These are phyloP conservation scores for Saccharomyces uvarum DNA, from an alignment of 1,139 yeast species.

Conservation along the genomic window DNA sequence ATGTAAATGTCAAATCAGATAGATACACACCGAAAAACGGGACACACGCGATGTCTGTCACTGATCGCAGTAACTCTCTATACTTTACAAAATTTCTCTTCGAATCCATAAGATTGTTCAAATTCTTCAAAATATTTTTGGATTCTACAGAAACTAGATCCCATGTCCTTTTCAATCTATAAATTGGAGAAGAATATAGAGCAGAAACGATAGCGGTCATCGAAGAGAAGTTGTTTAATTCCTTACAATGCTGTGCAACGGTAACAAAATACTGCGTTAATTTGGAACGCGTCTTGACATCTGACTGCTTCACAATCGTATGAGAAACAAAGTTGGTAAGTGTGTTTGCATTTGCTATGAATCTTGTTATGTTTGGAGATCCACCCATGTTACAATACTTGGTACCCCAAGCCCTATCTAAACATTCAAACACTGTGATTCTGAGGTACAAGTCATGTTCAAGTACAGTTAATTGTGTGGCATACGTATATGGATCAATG, in stretches of 20 bases:
- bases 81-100: conserved; percentile 81
- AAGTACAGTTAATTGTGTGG: conserved; percentile 71
- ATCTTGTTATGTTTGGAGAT: conserved; percentile 48
- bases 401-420: conserved; percentile 71
- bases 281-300: conserved; percentile 59
- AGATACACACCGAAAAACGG: conserved; percentile 88
- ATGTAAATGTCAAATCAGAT: conserved; percentile 82
- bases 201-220: conserved; percentile 93
- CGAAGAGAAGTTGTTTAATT: conserved; percentile 72
- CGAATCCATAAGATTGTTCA: conserved; percentile 82
- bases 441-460: conserved; percentile 62
- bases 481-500: conserved; percentile 67
- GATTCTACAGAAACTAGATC: conserved; percentile 51
- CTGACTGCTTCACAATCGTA: conserved; percentile 57
- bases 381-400: conserved; percentile 54
- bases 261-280: conserved; percentile 66
- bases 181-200: conserved; percentile 75
- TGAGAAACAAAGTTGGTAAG: conserved; percentile 78
- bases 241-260: conserved; percentile 73
- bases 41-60: conserved; percentile 73
- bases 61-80: conserved; percentile 66
- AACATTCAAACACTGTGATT: conserved; percentile 65
- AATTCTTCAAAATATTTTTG: conserved; percentile 47
- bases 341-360: conserved; percentile 70
- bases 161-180: conserved; percentile 83